Conservation (phyloP, 495 filamentous ascomycete genomes). For the Endocarpon pusillum region DNA sequence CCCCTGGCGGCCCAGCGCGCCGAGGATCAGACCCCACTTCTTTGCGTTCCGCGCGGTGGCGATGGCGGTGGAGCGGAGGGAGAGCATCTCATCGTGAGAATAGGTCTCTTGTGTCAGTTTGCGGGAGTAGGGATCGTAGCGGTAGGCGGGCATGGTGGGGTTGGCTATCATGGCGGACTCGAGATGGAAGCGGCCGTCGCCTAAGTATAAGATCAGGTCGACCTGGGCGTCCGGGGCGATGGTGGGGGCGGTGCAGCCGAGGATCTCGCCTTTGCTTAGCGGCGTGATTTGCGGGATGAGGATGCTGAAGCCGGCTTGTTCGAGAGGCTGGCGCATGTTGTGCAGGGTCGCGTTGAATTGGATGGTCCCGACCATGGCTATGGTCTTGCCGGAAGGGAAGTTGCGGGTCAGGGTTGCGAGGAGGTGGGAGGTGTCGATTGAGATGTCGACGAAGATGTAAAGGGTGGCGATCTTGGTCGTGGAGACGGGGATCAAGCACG, state of each 20-base stretch:
- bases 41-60: constrained; percentile 48
- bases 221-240: constrained; percentile 37
- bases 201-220: constrained; percentile 80
- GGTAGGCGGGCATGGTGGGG: constrained; percentile 72
- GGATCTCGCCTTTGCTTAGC: constrained; percentile 80
- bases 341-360: constrained; percentile 97
- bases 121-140: constrained; percentile 91
- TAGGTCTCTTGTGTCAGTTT: constrained; percentile 82
- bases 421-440: constrained; percentile 78
- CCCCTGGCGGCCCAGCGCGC: constrained; percentile 80
- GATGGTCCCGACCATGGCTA: constrained; percentile 91
- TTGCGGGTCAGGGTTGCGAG: constrained; percentile 77
- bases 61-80: constrained; percentile 63
- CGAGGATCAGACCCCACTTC: constrained; percentile 91
- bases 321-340: constrained; percentile 53
- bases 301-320: constrained; percentile 64
- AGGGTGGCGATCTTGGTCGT: constrained; percentile 89
- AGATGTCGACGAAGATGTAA: constrained; percentile 97
- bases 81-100: constrained; percentile 76
- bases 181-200: constrained; percentile 92
- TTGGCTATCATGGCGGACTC: constrained; percentile 99
- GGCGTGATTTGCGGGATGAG: constrained; percentile 87
- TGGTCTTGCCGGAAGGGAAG: constrained; percentile 63
- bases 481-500: constrained; percentile 87
- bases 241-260: constrained; percentile 84